Evolutionary conservation across 768 basidiomycete genomes (phyloP).

Genomic region (Trametes meyenii): DNA sequence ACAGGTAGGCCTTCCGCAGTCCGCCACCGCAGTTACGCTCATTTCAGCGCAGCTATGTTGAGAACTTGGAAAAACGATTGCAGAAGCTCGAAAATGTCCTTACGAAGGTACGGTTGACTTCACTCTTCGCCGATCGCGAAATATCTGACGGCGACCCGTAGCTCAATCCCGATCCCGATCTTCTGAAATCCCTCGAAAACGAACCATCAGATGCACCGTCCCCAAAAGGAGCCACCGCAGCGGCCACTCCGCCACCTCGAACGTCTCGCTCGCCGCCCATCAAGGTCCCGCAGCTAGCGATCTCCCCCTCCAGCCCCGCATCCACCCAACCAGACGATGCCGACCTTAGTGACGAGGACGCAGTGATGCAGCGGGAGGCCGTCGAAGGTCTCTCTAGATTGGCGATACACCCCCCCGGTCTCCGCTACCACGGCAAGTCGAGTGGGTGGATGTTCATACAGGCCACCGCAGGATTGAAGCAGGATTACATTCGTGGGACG

Average conservation of each 20-base stretch:
- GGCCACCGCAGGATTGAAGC: conserved; percentile 42
- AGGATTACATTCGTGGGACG: conserved; percentile 35
- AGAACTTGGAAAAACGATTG: conserved; percentile 33
- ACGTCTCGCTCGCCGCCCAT: background rate
- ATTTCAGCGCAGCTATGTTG: conserved; percentile 11
- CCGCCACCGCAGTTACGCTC: background rate
- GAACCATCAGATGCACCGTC: background rate
- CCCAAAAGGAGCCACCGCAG: background rate
- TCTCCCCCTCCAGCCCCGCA: background rate
- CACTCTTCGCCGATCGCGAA: too few relatives aligned
- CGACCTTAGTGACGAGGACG: conserved; percentile 32
- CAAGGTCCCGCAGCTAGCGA: background rate
- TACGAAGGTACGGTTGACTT: conserved; percentile 12
- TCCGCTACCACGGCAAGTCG: conserved; percentile 46
- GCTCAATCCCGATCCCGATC: background rate
- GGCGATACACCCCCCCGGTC: conserved; percentile 26
- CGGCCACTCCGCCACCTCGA: background rate
- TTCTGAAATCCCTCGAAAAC: background rate
- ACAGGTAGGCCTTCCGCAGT: conserved; percentile 45
- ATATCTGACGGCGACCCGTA: background rate
- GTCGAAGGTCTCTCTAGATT: conserved; percentile 33
- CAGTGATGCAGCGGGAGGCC: conserved; percentile 25
- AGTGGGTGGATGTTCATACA: conserved; percentile 45
- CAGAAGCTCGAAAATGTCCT: conserved; percentile 34
- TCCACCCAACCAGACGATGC: conserved; percentile 28